These are phyloP conservation scores for Pythium pectinolyticum DNA, from an alignment of 352 stramenopile genomes.

Conservation along the genomic window DNA sequence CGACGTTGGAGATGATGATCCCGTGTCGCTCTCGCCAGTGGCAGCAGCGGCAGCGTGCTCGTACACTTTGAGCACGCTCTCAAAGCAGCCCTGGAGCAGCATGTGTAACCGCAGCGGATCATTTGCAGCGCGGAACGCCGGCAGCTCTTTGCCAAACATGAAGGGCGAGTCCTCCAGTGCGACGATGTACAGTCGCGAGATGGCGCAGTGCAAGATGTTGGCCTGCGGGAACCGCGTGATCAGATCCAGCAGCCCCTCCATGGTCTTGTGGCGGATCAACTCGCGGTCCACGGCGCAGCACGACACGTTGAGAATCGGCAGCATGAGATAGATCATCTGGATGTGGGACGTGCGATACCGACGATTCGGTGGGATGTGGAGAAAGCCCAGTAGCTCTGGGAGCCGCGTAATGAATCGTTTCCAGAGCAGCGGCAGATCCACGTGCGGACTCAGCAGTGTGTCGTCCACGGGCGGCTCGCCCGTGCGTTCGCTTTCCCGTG, in stretches of 20 bases:
- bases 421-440: conserved; percentile 65
- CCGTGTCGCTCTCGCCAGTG: neutral
- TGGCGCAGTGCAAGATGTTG: conserved; percentile 71
- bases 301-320: conserved; percentile 73
- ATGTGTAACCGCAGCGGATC: conserved; percentile 57
- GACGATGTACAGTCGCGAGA: conserved; percentile 72
- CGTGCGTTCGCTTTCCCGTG: conserved; percentile 9
- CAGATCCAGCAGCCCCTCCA: conserved; percentile 79
- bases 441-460: conserved; percentile 42
- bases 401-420: conserved; percentile 49
- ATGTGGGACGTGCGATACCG: conserved; percentile 64
- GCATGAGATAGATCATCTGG: conserved; percentile 73
- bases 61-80: conserved; percentile 46
- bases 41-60: too few relatives aligned
- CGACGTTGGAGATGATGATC: neutral
- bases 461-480: conserved; percentile 19
- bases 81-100: conserved; percentile 45
- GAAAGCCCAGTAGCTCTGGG: conserved; percentile 38
- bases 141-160: conserved; percentile 80
- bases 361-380: conserved; percentile 28
- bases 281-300: conserved; percentile 55
- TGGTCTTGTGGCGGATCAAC: conserved; percentile 38
- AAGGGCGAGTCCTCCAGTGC: conserved; percentile 76
- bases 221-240: conserved; percentile 90
- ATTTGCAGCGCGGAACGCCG: conserved; percentile 51